Conservation (phyloP, 768 basidiomycete species). For the Aureoboletus auriporus region DNA sequence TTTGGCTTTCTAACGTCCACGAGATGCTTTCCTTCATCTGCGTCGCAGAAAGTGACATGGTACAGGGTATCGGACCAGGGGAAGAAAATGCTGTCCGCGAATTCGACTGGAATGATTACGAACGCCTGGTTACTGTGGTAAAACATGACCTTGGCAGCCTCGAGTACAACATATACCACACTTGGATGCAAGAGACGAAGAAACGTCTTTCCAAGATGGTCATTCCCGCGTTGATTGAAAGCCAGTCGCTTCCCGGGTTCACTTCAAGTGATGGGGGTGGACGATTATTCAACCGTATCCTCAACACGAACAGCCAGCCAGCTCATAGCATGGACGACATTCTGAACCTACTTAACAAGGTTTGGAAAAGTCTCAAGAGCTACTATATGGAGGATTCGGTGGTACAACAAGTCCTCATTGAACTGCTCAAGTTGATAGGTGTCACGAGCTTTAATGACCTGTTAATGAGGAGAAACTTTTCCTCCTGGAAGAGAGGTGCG, state of each 20-base stretch:
- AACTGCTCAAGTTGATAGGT: slow-evolving; percentile 92
- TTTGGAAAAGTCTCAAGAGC: slow-evolving; percentile 97
- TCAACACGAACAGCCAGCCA: slow-evolving; percentile 81
- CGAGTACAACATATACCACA: slow-evolving; percentile 99
- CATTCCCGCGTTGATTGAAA: slow-evolving; percentile 97
- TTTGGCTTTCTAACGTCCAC: slow-evolving; percentile 99
- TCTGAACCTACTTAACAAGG: slow-evolving; percentile 92
- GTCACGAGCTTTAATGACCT: slow-evolving; percentile 98
- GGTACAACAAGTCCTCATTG: slow-evolving; percentile 91
- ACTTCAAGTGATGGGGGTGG: slow-evolving; percentile 93
- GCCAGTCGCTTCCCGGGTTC: slow-evolving; percentile 96
- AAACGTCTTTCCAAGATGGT: slow-evolving; percentile 96
- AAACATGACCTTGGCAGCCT: slow-evolving; percentile 97
- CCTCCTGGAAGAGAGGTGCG: slow-evolving; percentile 98
- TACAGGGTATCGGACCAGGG: slow-evolving; percentile 95
- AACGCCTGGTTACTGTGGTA: slow-evolving; percentile 94
- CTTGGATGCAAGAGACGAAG: slow-evolving; percentile 99
- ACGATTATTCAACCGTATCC: slow-evolving; percentile 87
- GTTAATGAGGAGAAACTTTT: slow-evolving; percentile 97
- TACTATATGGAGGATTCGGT: slow-evolving; percentile 98
- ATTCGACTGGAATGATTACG: slow-evolving; percentile 97
- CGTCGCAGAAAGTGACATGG: slow-evolving; percentile 97
- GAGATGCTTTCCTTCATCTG: slow-evolving; percentile 99
- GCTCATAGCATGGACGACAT: slow-evolving; percentile 99
- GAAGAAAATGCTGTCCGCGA: slow-evolving; percentile 88